Conservation (phyloP, 2,329 filamentous ascomycete genomes). For the Aspergillus fumigatiaffinis region DNA sequence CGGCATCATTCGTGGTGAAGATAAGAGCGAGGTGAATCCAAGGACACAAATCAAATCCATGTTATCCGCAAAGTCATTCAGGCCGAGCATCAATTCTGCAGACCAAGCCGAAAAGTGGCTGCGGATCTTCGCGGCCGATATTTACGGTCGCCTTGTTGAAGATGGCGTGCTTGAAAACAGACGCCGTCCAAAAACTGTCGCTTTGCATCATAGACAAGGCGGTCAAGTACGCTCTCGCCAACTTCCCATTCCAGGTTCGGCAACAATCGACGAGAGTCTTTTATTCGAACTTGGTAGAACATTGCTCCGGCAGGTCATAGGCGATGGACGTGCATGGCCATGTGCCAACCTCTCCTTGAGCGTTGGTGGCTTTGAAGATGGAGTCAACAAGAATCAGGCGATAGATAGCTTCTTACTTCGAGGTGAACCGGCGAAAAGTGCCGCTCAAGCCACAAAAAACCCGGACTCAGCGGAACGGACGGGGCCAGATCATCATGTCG, state of each 20-base stretch:
- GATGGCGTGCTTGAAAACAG: slow-evolving; percentile 86
- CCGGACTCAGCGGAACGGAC: slow-evolving; percentile 9
- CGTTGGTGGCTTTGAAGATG: slow-evolving; percentile 90
- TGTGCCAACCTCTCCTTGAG: slow-evolving; percentile 86
- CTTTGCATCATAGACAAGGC: slow-evolving; percentile 74
- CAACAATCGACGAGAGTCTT: slow-evolving; percentile 64
- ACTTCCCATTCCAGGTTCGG: slow-evolving; percentile 71
- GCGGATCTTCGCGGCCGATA: slow-evolving; percentile 85
- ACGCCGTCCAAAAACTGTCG: slow-evolving; percentile 79
- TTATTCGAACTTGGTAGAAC: slow-evolving; percentile 73
- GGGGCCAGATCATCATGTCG: slow-evolving; percentile 16
- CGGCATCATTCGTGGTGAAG: slow-evolving; percentile 77
- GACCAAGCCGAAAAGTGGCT: slow-evolving; percentile 84
- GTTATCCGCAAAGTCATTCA: slow-evolving; percentile 93
- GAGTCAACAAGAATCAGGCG: slow-evolving; percentile 74
- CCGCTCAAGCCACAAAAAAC: slow-evolving; percentile 23
- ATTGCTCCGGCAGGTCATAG: slow-evolving; percentile 71
- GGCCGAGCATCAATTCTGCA: slow-evolving; percentile 71
- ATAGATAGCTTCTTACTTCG: slow-evolving; percentile 83
- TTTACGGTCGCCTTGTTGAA: slow-evolving; percentile 82
- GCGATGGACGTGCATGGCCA: slow-evolving; percentile 79
- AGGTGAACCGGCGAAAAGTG: slow-evolving; percentile 53
- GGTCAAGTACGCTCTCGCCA: slow-evolving; percentile 71
- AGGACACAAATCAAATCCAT: slow-evolving; percentile 95
- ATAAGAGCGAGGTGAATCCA: slow-evolving; percentile 82